Conservation (phyloP, 129 eudicot species). For the Flaveria trinervia region DNA sequence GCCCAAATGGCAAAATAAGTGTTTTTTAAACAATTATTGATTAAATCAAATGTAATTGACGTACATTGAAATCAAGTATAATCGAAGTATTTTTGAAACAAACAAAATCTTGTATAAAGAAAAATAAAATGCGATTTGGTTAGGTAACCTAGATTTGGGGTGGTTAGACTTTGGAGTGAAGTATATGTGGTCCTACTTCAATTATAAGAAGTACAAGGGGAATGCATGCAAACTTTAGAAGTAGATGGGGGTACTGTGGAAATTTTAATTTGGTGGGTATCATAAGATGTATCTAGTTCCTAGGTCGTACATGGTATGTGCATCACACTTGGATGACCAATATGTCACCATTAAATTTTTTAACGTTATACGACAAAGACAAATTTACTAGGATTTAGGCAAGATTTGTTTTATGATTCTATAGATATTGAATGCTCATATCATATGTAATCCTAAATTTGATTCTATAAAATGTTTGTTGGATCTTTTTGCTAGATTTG, state of each 20-base stretch:
- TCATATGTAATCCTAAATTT: conserved; percentile 22
- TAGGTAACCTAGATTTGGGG: conserved; percentile 1
- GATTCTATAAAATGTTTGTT: conserved; percentile 30
- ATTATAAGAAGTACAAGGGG: neutral
- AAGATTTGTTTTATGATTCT: conserved; percentile 33
- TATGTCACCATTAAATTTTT: neutral
- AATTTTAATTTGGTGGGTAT: conserved; percentile 11
- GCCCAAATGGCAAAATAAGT: neutral
- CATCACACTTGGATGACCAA: conserved; percentile 30
- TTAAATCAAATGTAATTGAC: neutral
- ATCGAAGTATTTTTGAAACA: neutral
- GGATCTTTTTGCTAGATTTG: conserved; percentile 29
- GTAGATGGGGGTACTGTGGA: conserved; percentile 20
- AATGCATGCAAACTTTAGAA: neutral
- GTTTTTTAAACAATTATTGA: neutral
- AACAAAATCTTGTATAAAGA: conserved; percentile 6
- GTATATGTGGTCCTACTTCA: neutral
- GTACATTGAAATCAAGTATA: too few relatives aligned
- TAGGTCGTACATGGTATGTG: conserved; percentile 20
- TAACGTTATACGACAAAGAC: conserved; percentile 23
- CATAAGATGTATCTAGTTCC: neutral
- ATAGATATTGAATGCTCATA: conserved; percentile 13
- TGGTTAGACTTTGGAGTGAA: neutral
- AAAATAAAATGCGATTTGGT: conserved; percentile 14
- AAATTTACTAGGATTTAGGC: conserved; percentile 32